Evolutionary conservation across 169 alveolate species (phyloP), one percentile per base, ranked within the genome.

Genomic region (Eimeria tenella): DNA sequence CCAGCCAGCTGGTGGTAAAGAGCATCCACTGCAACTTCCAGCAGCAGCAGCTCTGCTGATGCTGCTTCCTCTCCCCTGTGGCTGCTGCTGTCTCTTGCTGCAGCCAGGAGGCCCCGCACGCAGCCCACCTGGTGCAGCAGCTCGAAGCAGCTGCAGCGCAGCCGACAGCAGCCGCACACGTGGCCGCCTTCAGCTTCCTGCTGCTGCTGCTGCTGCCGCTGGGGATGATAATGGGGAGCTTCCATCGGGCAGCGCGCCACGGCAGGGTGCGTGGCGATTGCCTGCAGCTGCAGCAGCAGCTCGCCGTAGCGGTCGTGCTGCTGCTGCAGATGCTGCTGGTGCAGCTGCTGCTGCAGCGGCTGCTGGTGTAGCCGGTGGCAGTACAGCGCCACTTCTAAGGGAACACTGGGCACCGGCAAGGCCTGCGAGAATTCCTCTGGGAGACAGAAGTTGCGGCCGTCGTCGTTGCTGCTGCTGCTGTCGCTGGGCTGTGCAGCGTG

Each of bases 1-100:
- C 74, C 9, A 42, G 73, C 8, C 19, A 81, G 74, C 74, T 81
- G 89, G 19, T 81, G 73, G 21, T 81, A 81, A 11, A 81, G 74
- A 17, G 89, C 52, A 19, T 81, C 89, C 5, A 81, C 58, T 6
- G 74, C 13, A 15, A 81, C 89, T 23, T 81, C 89, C n/a, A 81
- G 74, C 89, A 81, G 89, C 89, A 81, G 89, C 89, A 81, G 56
- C 89, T 81, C 89, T 0, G 56, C 74, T 1, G 56, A 56, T 56
- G 89, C 56, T 6, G 74, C 89, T 56, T 9, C 74, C 13, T 81
- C 89, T 11, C 74, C 73, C 9, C 74, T 21, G 74, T 21, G 53
- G 70, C 89, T 81, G 89, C 89, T 81, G 89, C 42, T n/a, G 15
- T 81, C 89, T 81, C 89, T 53, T 81, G 89, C 89, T 55, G 73